These are phyloP conservation scores for Paecilomyces formosus DNA, from an alignment of 2,329 filamentous ascomycete genomes.

Conservation along the genomic window DNA sequence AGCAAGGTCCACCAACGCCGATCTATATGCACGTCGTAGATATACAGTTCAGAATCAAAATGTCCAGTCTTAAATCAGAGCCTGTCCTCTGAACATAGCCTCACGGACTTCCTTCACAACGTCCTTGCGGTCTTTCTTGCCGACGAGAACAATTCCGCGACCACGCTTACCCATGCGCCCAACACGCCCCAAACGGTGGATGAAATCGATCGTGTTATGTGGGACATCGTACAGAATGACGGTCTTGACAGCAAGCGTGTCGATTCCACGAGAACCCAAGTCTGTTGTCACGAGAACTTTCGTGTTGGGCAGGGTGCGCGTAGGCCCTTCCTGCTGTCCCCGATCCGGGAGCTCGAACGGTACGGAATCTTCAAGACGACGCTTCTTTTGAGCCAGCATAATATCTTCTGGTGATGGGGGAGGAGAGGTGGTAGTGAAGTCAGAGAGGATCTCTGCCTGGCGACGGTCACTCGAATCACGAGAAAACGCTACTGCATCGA, in stretches of 20 bases:
- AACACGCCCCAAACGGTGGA: constrained; percentile 85
- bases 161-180: constrained; percentile 89
- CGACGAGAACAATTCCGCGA: constrained; percentile 81
- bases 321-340: constrained; percentile 17
- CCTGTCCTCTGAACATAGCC: constrained; percentile 76
- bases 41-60: constrained; percentile 1
- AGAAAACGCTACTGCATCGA: constrained; percentile 78
- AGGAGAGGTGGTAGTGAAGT: constrained; percentile 53
- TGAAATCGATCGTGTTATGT: constrained; percentile 95
- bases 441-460: constrained; percentile 66
- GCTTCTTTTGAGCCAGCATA: constrained; percentile 20
- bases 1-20: neutral
- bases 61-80: constrained; percentile 53
- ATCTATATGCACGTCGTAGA: neutral
- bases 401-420: constrained; percentile 31
- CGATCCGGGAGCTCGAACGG: constrained; percentile 31
- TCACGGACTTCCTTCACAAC: constrained; percentile 87
- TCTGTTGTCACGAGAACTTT: constrained; percentile 94
- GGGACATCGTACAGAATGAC: constrained; percentile 97
- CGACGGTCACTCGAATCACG: constrained; percentile 74
- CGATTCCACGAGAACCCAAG: constrained; percentile 83
- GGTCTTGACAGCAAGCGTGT: constrained; percentile 82
- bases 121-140: constrained; percentile 81
- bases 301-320: constrained; percentile 60
- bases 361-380: constrained; percentile 27